Conservation (phyloP, 306 rosid species). For the Prunus mongolica region DNA sequence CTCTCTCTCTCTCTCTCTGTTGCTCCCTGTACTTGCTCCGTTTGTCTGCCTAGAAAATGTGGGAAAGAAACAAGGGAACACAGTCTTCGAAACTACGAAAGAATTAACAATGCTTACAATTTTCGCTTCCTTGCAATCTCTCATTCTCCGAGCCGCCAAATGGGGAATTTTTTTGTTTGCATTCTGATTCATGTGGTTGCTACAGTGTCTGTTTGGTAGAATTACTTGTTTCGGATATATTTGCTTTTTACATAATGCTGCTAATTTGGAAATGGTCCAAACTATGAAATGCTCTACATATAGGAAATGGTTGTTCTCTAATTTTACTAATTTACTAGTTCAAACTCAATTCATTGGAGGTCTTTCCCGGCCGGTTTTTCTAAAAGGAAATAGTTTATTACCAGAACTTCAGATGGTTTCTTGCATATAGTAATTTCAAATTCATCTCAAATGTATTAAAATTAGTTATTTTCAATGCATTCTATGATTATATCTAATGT, state of each 20-base stretch:
- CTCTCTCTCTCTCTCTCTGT: not conserved
- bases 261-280: not conserved
- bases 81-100: not conserved
- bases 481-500: not conserved
- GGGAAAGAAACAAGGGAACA: not conserved
- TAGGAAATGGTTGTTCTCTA: not conserved
- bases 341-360: not conserved
- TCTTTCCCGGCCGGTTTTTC: not conserved
- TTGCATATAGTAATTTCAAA: not conserved
- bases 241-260: not conserved
- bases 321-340: not conserved
- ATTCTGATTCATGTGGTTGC: not conserved
- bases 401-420: not conserved
- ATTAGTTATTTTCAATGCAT: not conserved
- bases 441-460: not conserved
- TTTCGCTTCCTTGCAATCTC: not conserved
- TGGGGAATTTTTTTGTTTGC: not conserved
- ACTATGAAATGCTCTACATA: not conserved
- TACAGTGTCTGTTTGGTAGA: not conserved
- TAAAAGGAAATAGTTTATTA: not conserved
- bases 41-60: not conserved
- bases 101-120: not conserved
- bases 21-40: not conserved
- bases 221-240: not conserved
- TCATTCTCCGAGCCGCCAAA: not conserved